These are phyloP conservation scores for Chenopodium berlandieri DNA, from an alignment of 148 eudicot species.

Conservation along the genomic window DNA sequence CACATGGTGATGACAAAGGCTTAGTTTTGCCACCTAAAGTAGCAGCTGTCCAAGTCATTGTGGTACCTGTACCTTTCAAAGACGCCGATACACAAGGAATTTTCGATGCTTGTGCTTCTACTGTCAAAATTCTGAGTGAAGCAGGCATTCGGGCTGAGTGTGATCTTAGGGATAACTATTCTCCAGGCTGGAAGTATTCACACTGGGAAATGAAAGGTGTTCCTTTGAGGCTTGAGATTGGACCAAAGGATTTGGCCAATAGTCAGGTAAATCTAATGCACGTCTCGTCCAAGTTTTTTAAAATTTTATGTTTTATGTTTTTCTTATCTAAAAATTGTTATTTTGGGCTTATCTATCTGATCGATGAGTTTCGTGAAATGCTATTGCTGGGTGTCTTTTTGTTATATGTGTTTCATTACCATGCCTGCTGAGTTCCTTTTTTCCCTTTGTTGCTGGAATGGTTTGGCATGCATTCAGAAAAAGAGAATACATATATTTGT, in stretches of 20 bases:
- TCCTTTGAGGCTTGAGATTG: constrained; percentile 94
- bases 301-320: background rate
- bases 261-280: constrained; percentile 53
- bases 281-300: background rate
- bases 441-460: background rate
- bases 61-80: constrained; percentile 93
- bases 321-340: background rate
- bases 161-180: constrained; percentile 89
- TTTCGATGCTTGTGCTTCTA: constrained; percentile 62
- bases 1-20: constrained; percentile 98
- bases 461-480: background rate
- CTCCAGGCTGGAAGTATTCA: constrained; percentile 99
- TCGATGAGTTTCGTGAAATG: background rate
- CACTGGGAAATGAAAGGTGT: constrained; percentile 99
- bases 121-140: constrained; percentile 56
- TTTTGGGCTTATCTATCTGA: background rate
- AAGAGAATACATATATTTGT: background rate
- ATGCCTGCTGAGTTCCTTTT: background rate
- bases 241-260: constrained; percentile 93
- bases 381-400: background rate
- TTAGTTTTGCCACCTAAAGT: constrained; percentile 97
- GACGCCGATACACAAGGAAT: constrained; percentile 81
- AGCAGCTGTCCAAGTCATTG: constrained; percentile 81
- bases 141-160: constrained; percentile 75
- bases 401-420: background rate